These are phyloP conservation scores for Lentinus tigrinus DNA, from an alignment of 768 basidiomycete species.

Conservation along the genomic window DNA sequence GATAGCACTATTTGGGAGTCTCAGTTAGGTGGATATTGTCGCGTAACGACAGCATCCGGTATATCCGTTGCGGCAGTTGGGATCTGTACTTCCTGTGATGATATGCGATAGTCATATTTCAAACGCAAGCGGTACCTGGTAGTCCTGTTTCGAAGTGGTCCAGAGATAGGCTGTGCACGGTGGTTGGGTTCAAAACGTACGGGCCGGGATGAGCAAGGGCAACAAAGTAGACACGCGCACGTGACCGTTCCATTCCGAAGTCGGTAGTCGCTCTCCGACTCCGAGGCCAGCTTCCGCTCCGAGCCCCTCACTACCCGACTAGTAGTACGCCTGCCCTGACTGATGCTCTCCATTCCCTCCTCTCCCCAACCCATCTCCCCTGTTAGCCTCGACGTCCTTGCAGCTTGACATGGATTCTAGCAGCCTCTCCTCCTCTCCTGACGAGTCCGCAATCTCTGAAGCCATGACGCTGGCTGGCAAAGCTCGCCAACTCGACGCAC, in stretches of 20 bases:
- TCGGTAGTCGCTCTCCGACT: neutral
- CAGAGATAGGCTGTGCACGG: too few relatives aligned
- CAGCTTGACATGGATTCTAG: neutral
- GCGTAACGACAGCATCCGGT: too few relatives aligned
- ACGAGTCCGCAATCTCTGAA: slow-evolving; percentile 5
- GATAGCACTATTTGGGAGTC: too few relatives aligned
- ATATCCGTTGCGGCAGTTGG: too few relatives aligned
- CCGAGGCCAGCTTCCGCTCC: neutral
- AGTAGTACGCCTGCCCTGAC: too few relatives aligned
- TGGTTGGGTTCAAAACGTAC: neutral
- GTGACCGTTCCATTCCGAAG: slow-evolving; percentile 9
- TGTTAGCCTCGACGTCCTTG: neutral
- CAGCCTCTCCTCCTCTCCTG: neutral
- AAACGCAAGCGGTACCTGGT: neutral
- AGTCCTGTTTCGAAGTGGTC: neutral
- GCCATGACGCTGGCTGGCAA: slow-evolving; percentile 19
- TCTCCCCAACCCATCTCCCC: neutral
- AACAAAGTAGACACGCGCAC: slow-evolving; percentile 1
- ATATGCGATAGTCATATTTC: neutral
- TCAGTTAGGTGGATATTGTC: too few relatives aligned
- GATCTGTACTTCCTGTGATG: neutral
- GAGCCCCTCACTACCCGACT: neutral
- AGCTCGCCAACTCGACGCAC: slow-evolving; percentile 19
- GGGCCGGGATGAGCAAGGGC: too few relatives aligned
- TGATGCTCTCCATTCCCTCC: neutral